Evolutionary conservation across 2,329 filamentous ascomycete species (phyloP).

Genomic region (Dryadomyces quercus-mongolicae): DNA sequence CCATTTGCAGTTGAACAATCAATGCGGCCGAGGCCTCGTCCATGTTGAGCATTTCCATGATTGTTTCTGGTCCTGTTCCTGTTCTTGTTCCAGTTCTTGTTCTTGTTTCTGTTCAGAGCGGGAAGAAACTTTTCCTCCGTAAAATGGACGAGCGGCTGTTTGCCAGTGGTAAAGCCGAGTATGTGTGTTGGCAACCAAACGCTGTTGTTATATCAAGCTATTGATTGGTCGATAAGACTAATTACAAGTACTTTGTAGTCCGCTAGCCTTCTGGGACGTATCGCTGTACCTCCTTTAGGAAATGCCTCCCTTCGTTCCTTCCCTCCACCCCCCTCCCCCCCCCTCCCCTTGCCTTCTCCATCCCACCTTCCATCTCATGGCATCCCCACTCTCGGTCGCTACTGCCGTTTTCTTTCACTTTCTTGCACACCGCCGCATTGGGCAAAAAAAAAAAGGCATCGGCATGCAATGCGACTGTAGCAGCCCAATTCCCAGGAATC

Average conservation of each 20-base stretch:
- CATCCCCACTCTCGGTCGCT: background rate
- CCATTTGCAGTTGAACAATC: slow-evolving; percentile 9
- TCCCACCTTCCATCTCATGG: background rate
- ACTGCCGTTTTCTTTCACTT: background rate
- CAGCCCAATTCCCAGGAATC: background rate
- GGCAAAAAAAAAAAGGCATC: background rate
- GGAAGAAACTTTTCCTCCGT: too few relatives aligned
- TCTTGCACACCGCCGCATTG: slow-evolving; percentile 9
- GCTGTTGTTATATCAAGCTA: too few relatives aligned
- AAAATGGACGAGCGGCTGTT: too few relatives aligned
- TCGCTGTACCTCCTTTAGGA: background rate
- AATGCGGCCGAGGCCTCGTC: background rate
- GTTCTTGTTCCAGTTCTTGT: too few relatives aligned
- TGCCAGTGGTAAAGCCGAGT: too few relatives aligned
- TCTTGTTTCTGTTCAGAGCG: too few relatives aligned
- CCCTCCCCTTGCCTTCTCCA: background rate
- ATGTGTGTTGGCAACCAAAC: too few relatives aligned
- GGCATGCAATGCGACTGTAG: background rate
- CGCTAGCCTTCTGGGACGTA: too few relatives aligned
- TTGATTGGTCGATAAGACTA: background rate
- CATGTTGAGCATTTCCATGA: background rate
- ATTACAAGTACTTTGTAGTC: too few relatives aligned
- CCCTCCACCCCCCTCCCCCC: background rate
- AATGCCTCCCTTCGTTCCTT: background rate
- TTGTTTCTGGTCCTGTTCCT: too few relatives aligned